Base-by-base conservation (phyloP, 2,329 filamentous ascomycete genomes). In the Penicillium sp. region DNA sequence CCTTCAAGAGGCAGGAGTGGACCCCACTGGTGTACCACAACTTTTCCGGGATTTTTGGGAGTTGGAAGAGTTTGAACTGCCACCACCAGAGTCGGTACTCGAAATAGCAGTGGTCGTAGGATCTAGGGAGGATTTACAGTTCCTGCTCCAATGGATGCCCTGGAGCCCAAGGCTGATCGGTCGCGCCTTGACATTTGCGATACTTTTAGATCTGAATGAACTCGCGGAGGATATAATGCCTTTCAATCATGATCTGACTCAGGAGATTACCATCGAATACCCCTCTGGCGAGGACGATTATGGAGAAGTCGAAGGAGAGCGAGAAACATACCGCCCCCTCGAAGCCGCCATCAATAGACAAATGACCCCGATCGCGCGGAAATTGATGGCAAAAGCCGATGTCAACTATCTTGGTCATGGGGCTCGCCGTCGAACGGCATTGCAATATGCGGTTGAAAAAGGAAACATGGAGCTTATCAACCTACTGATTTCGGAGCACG, bases 401-500 rank as follows among this genome's bases (percentile, higher is more conserved):
- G 51, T 51, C 21, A 58, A 55, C 7, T 47, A 58, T n/a, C 42
- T 55, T 31, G 56, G 51, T 33, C 45, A 19, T 19, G 56, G 40
- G 5, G 9, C 27, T 19, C 19, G 33, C 15, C 9, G 50, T 45
- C 38, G 50, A 6, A 58, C 51, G 2, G 37, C 51, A 45, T 51
- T 67, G 21, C 62, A 67, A 21, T 35, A 59, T 38, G 65, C 64
- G 3, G 57, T 65, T 7, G 58, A 59, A 4, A 42, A 43, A 15
- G 61, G 55, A 46, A 60, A 67, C 23, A 59, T 64, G 56, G 58
- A 64, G 12, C 25, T 65, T 12, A 21, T 61, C 31, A 53, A 65
- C 40, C 15, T 60, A 21, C 51, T 65, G n/a, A 31, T 64, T 21
- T 43, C 8, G 2, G 27, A 48, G 6, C 60, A 70, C 1, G 58